Conservation (phyloP, 257 asterid species). For the Cordia subcordata region DNA sequence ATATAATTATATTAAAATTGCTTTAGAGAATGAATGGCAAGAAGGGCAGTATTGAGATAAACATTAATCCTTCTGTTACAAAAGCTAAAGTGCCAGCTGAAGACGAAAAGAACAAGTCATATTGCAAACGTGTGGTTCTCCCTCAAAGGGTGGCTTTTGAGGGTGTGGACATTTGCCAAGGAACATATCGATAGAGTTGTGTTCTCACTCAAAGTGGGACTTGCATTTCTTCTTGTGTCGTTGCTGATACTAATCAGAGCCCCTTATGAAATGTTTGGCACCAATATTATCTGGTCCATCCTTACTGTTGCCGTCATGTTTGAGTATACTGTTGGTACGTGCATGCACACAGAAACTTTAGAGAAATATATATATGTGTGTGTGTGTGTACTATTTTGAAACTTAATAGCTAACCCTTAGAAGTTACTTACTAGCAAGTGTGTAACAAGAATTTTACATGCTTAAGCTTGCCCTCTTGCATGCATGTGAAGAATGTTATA, state of each 20-base stretch:
- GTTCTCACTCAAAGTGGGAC: conserved; percentile 62
- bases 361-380: too few species aligned
- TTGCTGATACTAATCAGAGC: conserved; percentile 44
- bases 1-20: too few species aligned
- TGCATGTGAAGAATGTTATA: background rate
- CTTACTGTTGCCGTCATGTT: conserved; percentile 80
- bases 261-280: conserved; percentile 56
- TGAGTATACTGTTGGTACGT: conserved; percentile 68
- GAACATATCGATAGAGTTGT: conserved; percentile 50
- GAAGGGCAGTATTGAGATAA: conserved; percentile 43
- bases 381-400: too few species aligned
- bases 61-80: conserved; percentile 30
- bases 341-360: background rate
- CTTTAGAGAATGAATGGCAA: conserved; percentile 54
- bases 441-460: too few species aligned
- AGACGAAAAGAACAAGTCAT: conserved; percentile 7
- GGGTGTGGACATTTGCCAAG: conserved; percentile 48
- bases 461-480: too few species aligned
- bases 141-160: conserved; percentile 26
- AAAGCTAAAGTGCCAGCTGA: conserved; percentile 18
- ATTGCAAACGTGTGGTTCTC: background rate
- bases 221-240: conserved; percentile 62
- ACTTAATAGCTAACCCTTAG: too few species aligned
- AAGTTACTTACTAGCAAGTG: too few species aligned
- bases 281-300: conserved; percentile 63